Evolutionary conservation across 2,329 filamentous ascomycete genomes (phyloP).

Genomic region (Neoascochyta sp.): DNA sequence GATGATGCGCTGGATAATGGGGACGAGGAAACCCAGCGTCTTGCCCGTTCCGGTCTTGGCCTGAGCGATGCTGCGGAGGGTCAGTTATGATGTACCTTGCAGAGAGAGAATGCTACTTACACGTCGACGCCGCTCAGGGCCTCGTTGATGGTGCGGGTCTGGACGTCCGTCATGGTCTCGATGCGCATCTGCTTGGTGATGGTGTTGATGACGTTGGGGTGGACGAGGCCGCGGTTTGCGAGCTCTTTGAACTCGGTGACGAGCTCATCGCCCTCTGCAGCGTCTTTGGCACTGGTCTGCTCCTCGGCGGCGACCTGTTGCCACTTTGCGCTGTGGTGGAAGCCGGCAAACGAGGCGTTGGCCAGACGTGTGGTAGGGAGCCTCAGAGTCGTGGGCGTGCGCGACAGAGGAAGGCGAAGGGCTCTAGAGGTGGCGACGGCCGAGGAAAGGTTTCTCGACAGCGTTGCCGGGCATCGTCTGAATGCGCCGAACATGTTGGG

Average conservation of each 20-base stretch:
- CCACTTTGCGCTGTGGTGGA: constrained; percentile 42
- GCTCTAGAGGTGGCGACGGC: constrained; percentile 23
- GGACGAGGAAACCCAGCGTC: constrained; percentile 87
- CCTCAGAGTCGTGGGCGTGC: constrained; percentile 18
- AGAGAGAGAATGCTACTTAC: constrained; percentile 50
- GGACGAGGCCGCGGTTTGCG: constrained; percentile 50
- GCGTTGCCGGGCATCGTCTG: constrained; percentile 40
- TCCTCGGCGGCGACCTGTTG: constrained; percentile 32
- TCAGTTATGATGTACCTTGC: constrained; percentile 7
- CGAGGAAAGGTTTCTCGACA: constrained; percentile 32
- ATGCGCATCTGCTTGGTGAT: constrained; percentile 73
- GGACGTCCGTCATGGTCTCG: constrained; percentile 87
- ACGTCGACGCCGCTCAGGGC: constrained; percentile 78
- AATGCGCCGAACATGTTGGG: constrained; percentile 44
- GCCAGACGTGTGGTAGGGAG: constrained; percentile 17
- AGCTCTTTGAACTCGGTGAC: constrained; percentile 47
- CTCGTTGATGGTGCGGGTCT: constrained; percentile 75
- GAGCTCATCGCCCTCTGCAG: constrained; percentile 17
- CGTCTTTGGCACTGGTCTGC: constrained; percentile 14
- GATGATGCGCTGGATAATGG: constrained; percentile 76
- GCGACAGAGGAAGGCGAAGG: constrained; percentile 20
- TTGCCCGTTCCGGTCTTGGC: constrained; percentile 97
- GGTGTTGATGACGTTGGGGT: constrained; percentile 61
- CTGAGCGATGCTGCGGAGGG: constrained; percentile 62
- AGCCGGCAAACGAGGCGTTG: constrained; percentile 22